Evolutionary conservation across 2,329 filamentous ascomycete species (phyloP).

Genomic region (Talaromyces sp.): DNA sequence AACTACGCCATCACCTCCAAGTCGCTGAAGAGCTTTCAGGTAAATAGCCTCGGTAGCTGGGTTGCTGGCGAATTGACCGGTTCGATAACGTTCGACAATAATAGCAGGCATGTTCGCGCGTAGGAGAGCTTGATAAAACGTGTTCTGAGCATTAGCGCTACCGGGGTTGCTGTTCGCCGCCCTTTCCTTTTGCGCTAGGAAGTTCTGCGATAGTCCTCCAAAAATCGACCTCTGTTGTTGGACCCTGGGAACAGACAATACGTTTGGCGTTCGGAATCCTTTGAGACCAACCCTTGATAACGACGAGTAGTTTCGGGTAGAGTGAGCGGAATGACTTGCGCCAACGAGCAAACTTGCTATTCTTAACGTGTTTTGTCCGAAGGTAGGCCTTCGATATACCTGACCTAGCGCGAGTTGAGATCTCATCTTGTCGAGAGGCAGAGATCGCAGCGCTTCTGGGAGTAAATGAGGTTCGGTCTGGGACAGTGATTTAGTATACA

Average conservation of each 20-base stretch:
- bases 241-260: conserved; percentile 28
- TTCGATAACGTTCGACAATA: conserved; percentile 84
- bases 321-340: conserved; percentile 22
- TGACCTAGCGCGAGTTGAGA: conserved; percentile 24
- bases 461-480: conserved; percentile 22
- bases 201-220: conserved; percentile 48
- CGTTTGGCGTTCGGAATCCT: conserved; percentile 26
- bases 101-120: conserved; percentile 93
- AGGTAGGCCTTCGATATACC: conserved; percentile 22
- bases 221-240: conserved; percentile 42
- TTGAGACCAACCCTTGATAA: conserved; percentile 30
- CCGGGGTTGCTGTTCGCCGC: conserved; percentile 88
- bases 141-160: conserved; percentile 84
- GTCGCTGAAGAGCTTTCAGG: conserved; percentile 66
- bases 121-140: conserved; percentile 88
- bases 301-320: conserved; percentile 36
- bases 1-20: conserved; percentile 49
- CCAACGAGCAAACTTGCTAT: conserved; percentile 23
- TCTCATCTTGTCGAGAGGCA: conserved; percentile 29
- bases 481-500: conserved; percentile 18
- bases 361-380: conserved; percentile 20
- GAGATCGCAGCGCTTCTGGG: conserved; percentile 31
- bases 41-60: conserved; percentile 75
- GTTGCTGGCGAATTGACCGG: conserved; percentile 80
- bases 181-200: conserved; percentile 83